Conservation (phyloP, 108 stramenopile species). For the Tribonema minus region DNA sequence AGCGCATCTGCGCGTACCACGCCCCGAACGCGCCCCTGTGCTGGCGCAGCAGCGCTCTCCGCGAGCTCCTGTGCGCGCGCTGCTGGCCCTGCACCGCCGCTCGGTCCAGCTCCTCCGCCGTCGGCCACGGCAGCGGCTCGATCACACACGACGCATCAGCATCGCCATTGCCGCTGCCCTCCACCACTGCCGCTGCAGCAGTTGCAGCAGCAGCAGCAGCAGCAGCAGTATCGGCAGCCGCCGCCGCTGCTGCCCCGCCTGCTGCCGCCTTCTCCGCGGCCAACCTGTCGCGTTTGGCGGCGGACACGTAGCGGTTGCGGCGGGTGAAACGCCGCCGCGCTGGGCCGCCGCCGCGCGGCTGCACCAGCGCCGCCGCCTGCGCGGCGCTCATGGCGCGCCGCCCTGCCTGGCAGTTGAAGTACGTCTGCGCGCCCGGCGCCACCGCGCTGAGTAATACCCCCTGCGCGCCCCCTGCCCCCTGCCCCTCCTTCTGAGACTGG, state of each 20-base stretch:
- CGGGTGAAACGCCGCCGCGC: no score
- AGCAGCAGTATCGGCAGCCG: no score
- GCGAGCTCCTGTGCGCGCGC: background rate
- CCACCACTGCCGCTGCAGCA: no score
- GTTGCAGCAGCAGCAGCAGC: no score
- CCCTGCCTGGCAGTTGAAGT: slow-evolving; percentile 26
- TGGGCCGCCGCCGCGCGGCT: no score
- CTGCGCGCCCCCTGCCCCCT: no score
- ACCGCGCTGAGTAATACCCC: no score
- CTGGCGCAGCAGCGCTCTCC: background rate
- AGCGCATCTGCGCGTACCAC: slow-evolving; percentile 14
- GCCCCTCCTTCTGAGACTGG: no score
- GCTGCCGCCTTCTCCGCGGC: background rate
- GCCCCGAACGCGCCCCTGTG: background rate
- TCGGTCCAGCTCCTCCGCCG: background rate
- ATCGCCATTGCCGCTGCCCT: no score
- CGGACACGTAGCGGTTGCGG: background rate
- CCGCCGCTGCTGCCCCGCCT: background rate
- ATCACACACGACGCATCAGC: no score
- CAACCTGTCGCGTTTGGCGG: background rate
- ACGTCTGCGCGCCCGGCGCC: slow-evolving; percentile 8
- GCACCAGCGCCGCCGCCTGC: no score
- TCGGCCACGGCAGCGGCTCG: no score
- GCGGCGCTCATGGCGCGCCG: slow-evolving; percentile 1
- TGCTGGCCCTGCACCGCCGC: background rate